Conservation (phyloP, 805 yeast genomes). For the Metschnikowia aberdeeniae region DNA sequence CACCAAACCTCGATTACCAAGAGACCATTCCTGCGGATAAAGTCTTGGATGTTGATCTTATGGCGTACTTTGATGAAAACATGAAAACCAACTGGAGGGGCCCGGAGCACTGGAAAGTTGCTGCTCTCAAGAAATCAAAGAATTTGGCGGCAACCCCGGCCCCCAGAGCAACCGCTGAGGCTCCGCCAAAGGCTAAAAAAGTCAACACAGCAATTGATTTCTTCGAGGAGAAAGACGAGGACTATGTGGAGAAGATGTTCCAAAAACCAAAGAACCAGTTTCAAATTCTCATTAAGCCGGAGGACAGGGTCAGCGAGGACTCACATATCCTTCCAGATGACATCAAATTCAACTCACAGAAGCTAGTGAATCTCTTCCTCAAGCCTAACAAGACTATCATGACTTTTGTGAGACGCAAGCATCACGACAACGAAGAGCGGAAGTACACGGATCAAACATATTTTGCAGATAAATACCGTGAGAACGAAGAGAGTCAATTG, state of each 20-base stretch:
- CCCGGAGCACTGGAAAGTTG: conserved; percentile 85
- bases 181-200: conserved; percentile 20
- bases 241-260: conserved; percentile 27
- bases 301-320: conserved; percentile 22
- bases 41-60: conserved; percentile 56
- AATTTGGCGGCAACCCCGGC: conserved; percentile 15
- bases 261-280: conserved; percentile 26
- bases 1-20: background rate
- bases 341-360: conserved; percentile 63
- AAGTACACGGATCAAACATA: conserved; percentile 58
- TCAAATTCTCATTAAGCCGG: conserved; percentile 27
- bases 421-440: conserved; percentile 11
- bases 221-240: conserved; percentile 30
- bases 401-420: conserved; percentile 12
- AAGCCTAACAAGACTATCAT: conserved; percentile 54
- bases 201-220: conserved; percentile 28
- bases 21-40: conserved; percentile 7
- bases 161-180: conserved; percentile 2
- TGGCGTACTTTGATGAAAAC: conserved; percentile 77
- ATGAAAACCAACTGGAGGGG: conserved; percentile 82
- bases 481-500: conserved; percentile 24
- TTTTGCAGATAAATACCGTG: conserved; percentile 62
- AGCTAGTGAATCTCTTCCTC: conserved; percentile 61
- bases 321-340: conserved; percentile 67
- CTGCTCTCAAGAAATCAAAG: conserved; percentile 37